phyloP scores from a whole-genome alignment of 768 basidiomycete species.

The Lenzites betulinus region DNA sequence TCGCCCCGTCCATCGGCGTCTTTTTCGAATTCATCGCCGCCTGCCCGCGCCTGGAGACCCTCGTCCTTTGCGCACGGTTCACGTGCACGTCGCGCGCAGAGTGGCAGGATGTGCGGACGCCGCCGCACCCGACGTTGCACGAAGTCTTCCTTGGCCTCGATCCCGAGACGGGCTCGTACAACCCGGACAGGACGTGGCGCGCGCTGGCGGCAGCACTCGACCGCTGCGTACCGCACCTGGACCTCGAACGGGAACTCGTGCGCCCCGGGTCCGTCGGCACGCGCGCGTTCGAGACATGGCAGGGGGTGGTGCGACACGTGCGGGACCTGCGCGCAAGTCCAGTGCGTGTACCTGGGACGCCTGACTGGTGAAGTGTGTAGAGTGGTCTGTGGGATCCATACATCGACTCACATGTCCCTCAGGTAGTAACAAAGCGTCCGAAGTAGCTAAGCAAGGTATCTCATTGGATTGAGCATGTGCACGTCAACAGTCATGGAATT shows the following conservation, averaged over 20 bases:
- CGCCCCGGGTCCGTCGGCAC: background rate
- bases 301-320: background rate
- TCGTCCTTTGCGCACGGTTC: slow-evolving; percentile 10
- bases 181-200: slow-evolving; percentile 9
- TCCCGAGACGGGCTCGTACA: slow-evolving; percentile 7
- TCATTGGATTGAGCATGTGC: no score
- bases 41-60: background rate
- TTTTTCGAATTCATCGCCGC: background rate
- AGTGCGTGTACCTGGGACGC: background rate
- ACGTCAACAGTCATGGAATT: no score
- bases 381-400: no score
- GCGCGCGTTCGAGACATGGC: background rate
- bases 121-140: background rate
- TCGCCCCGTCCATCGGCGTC: background rate
- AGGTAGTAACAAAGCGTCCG: no score
- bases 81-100: background rate
- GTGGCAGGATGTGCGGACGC: background rate
- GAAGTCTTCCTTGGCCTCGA: slow-evolving; percentile 2
- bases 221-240: background rate
- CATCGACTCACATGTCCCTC: no score
- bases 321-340: background rate
- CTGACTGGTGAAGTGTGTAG: background rate
- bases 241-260: background rate
- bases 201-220: slow-evolving; percentile 1
- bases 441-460: no score